phyloP scores from a whole-genome alignment of 371 early-diverging fungal species.

The Entomophthora muscae region DNA sequence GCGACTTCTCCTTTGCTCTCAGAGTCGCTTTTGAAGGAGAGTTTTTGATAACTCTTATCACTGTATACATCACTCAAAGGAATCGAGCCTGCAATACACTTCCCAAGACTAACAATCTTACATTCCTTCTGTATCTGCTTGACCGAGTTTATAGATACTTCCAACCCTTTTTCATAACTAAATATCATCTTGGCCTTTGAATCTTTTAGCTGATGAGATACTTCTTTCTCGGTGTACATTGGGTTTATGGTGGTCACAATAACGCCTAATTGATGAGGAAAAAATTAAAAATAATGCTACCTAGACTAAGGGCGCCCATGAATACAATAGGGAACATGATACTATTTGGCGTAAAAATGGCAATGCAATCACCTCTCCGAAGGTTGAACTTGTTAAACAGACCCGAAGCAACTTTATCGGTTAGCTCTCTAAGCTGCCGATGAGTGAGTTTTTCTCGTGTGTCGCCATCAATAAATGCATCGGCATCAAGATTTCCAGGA shows the following conservation, averaged over 20 bases:
- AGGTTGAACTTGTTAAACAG: background rate
- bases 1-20: constrained; percentile 27
- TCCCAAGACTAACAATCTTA: constrained; percentile 2
- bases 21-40: background rate
- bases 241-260: constrained; percentile 51
- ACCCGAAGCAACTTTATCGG: constrained; percentile 1
- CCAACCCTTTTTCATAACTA: constrained; percentile 21
- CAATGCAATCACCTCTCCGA: constrained; percentile 39
- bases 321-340: constrained; percentile 17
- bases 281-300: constrained; percentile 17
- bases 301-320: constrained; percentile 12
- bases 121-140: background rate
- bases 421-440: background rate
- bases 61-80: constrained; percentile 8
- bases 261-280: constrained; percentile 25
- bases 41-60: background rate
- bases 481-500: background rate
- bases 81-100: constrained; percentile 10
- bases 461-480: background rate
- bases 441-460: background rate
- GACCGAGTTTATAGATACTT: constrained; percentile 24
- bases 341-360: constrained; percentile 49
- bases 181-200: constrained; percentile 32
- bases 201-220: constrained; percentile 51
- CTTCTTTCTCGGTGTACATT: constrained; percentile 49